Evolutionary conservation across 192 early-diverging fungal genomes (phyloP).

Genomic region (Pilaira anomala): DNA sequence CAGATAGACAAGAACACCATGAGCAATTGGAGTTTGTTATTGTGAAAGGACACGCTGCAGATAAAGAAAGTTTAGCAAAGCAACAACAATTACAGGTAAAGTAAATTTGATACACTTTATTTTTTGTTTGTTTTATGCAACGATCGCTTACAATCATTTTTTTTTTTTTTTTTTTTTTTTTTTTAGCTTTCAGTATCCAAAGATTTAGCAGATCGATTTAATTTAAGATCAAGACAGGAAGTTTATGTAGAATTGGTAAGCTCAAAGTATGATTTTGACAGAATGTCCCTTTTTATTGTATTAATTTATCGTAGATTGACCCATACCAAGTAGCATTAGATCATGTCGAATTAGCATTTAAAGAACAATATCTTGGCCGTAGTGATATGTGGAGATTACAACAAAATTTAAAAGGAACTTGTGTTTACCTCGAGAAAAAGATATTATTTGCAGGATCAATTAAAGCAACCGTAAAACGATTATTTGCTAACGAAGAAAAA

Average conservation of each 20-base stretch:
- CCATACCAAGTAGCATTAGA: slow-evolving; percentile 63
- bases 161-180: neutral
- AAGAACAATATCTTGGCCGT: slow-evolving; percentile 88
- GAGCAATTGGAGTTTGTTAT: slow-evolving; percentile 38
- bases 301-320: slow-evolving; percentile 52
- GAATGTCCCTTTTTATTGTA: neutral
- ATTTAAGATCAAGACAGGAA: slow-evolving; percentile 55
- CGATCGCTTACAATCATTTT: too few species aligned
- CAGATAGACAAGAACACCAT: neutral
- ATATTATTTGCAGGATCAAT: slow-evolving; percentile 69
- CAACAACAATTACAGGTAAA: slow-evolving; percentile 63
- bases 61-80: slow-evolving; percentile 44
- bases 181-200: slow-evolving; percentile 63
- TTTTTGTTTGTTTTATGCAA: too few species aligned
- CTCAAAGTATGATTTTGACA: neutral
- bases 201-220: slow-evolving; percentile 64
- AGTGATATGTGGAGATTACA: slow-evolving; percentile 93
- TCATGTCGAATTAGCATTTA: slow-evolving; percentile 82
- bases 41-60: slow-evolving; percentile 49
- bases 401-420: slow-evolving; percentile 60
- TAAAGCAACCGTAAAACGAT: slow-evolving; percentile 72
- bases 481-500: slow-evolving; percentile 65
- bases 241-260: slow-evolving; percentile 61
- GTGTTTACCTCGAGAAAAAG: slow-evolving; percentile 76
- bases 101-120: too few species aligned